A percentile compares a stretch with the other conserved stretches of the same genome.
phyloP scores from a whole-genome alignment of 225 moss, liverwort and hornwort species.

The Bryum argenteum region DNA sequence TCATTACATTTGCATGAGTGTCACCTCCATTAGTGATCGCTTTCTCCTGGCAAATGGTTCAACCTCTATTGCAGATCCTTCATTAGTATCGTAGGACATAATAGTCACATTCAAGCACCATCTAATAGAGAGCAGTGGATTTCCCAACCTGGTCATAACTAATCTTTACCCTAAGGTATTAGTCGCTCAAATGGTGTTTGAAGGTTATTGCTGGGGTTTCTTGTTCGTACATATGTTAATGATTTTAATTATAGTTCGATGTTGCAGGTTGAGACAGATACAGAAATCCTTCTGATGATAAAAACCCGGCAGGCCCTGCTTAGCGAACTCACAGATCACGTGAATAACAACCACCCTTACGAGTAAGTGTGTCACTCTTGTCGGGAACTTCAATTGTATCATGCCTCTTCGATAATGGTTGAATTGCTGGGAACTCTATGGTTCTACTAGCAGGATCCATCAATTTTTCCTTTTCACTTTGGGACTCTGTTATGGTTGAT shows the following conservation, averaged over 20 bases:
- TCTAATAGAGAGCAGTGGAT: conserved; percentile 9
- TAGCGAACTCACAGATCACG: conserved; percentile 65
- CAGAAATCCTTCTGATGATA: conserved; percentile 70
- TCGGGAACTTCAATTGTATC: conserved; percentile 4
- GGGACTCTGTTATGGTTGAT: conserved; percentile 5
- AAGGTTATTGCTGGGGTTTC: conserved; percentile 3
- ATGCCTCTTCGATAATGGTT: conserved; percentile 8
- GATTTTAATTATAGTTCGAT: conserved; percentile 15
- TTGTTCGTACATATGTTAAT: conserved; percentile 2
- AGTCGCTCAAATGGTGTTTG: not conserved
- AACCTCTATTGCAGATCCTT: not conserved
- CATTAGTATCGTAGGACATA: conserved; percentile 3
- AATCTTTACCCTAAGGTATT: not conserved
- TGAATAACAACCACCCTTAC: conserved; percentile 78
- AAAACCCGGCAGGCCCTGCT: conserved; percentile 75
- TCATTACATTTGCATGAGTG: conserved; percentile 4
- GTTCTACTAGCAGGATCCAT: not conserved
- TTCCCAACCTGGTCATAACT: conserved; percentile 12
- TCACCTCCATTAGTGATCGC: conserved; percentile 8
- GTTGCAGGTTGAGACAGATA: conserved; percentile 70
- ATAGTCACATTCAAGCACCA: conserved; percentile 9
- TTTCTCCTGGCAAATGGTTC: conserved; percentile 9
- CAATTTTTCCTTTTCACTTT: conserved; percentile 16
- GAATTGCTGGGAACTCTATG: conserved; percentile 11
- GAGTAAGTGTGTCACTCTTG: conserved; percentile 49